Base-by-base conservation (phyloP, 2,329 filamentous ascomycete genomes). In the Cladophialophora immunda region DNA sequence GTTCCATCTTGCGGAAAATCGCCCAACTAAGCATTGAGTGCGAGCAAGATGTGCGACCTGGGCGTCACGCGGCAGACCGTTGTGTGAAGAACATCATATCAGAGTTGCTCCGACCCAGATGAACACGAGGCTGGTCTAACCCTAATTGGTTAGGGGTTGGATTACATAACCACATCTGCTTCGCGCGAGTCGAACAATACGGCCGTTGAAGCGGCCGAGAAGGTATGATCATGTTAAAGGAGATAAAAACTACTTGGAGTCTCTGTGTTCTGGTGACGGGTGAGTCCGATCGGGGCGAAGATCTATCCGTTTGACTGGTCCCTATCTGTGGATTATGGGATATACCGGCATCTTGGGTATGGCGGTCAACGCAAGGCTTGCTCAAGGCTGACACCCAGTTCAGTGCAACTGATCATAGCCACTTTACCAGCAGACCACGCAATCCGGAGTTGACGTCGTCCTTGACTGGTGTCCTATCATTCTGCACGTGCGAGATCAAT, bases 191-290 rank as follows among this genome's bases (percentile, higher is more conserved):
- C 41, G 8, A 11, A 13, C n/a, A 47, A 19, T 50, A 50, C 45
- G 45, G 45, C 45, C 45, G 45, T 27, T 50, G 45, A 11, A 50
- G 19, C 45, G 45, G 45, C 45, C 45, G 45, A 50, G 4, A 50
- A 27, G 38, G 8, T 41, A 15, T 13, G 19, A 25, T 22, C n/a
- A 22, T 8, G 36, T 17, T 17, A 1, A 8, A 2, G 5, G 1
- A 19, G 1, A 41, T 41, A 8, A 17, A 6, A n/a, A 19, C 17
- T 41, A n/a, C 15, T 17, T 50, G 11, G 9, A 25, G n/a, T 45
- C 17, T 19, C 38, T 19, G 38, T 19, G 17, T n/a, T 6, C 17
- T 19, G 4, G n/a, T 45, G 17, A 45, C 38, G 17, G 17, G 17
- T 45, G 38, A 19, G 17, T 4, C 17, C 9, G 38, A 5, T 7